phyloP scores from a whole-genome alignment of 108 stramenopile species.

The Cylindrotheca fusiformis region DNA sequence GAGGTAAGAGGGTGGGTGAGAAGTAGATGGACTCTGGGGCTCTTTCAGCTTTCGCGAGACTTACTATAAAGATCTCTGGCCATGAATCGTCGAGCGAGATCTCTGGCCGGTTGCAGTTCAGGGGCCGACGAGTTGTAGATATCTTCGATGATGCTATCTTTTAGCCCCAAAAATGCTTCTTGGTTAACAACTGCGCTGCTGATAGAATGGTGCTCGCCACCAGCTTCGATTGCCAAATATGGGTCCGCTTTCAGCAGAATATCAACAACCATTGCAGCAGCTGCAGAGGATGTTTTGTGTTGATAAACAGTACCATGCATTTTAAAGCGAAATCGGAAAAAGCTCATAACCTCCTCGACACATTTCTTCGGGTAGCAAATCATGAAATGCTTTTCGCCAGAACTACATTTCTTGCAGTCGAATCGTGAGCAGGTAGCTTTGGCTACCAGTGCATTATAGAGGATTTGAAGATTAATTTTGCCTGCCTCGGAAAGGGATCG shows the following conservation, averaged over 20 bases:
- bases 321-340: slow-evolving; percentile 71
- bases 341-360: slow-evolving; percentile 47
- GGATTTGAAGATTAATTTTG: slow-evolving; percentile 44
- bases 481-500: slow-evolving; percentile 37
- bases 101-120: slow-evolving; percentile 48
- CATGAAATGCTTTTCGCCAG: slow-evolving; percentile 52
- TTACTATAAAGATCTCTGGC: slow-evolving; percentile 61
- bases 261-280: slow-evolving; percentile 74
- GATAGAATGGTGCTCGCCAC: slow-evolving; percentile 45
- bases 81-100: slow-evolving; percentile 45
- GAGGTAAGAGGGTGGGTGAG: too few relatives aligned
- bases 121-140: slow-evolving; percentile 43
- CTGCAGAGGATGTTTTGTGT: slow-evolving; percentile 74
- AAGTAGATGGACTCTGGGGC: background rate
- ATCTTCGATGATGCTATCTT: slow-evolving; percentile 56
- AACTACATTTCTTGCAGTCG: slow-evolving; percentile 28
- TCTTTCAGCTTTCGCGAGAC: slow-evolving; percentile 5
- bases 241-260: slow-evolving; percentile 77
- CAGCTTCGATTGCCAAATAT: slow-evolving; percentile 36
- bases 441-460: slow-evolving; percentile 74
- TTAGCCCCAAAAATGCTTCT: slow-evolving; percentile 41
- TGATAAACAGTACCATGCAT: slow-evolving; percentile 81
- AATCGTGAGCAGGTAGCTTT: slow-evolving; percentile 48
- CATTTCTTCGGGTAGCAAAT: slow-evolving; percentile 89
- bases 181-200: slow-evolving; percentile 57